Conservation (phyloP, 305 asterid genomes). For the Petunia hybrid region DNA sequence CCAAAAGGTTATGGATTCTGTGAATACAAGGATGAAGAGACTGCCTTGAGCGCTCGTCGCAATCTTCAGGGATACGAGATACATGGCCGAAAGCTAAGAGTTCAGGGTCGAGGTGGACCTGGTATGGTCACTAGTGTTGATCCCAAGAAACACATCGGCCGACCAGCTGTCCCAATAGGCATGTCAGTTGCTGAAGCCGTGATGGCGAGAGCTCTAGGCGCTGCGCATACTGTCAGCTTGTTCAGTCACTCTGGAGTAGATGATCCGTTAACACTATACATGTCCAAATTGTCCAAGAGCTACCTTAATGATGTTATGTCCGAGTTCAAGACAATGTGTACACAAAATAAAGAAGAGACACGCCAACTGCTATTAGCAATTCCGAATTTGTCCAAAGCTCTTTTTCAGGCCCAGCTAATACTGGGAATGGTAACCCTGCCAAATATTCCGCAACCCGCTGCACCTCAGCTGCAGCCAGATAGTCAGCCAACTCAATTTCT, state of each 20-base stretch:
- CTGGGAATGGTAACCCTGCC: slow-evolving; percentile 82
- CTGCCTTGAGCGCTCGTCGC: slow-evolving; percentile 96
- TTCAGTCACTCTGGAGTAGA: slow-evolving; percentile 67
- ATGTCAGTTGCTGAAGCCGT: slow-evolving; percentile 81
- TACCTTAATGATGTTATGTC: slow-evolving; percentile 75
- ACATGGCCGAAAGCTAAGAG: slow-evolving; percentile 91
- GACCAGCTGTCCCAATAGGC: slow-evolving; percentile 45
- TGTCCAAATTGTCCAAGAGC: slow-evolving; percentile 79
- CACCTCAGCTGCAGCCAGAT: slow-evolving; percentile 53
- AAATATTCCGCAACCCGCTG: slow-evolving; percentile 63
- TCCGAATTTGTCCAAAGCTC: slow-evolving; percentile 82
- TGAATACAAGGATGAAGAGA: slow-evolving; percentile 97
- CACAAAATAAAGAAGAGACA: slow-evolving; percentile 78
- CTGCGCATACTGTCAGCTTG: slow-evolving; percentile 59
- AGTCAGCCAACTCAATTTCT: slow-evolving; percentile 53
- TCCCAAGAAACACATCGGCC: neutral
- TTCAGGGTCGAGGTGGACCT: slow-evolving; percentile 95
- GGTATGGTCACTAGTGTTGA: slow-evolving; percentile 68
- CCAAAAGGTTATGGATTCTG: slow-evolving; percentile 98
- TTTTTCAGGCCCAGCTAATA: slow-evolving; percentile 88
- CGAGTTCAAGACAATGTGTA: slow-evolving; percentile 81
- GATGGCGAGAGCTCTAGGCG: slow-evolving; percentile 91
- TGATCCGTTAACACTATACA: slow-evolving; percentile 68
- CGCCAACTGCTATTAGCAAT: slow-evolving; percentile 67
- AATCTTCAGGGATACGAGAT: slow-evolving; percentile 90